These are phyloP conservation scores for Begonia peltatifolia DNA, from an alignment of 306 rosid genomes.

Conservation along the genomic window DNA sequence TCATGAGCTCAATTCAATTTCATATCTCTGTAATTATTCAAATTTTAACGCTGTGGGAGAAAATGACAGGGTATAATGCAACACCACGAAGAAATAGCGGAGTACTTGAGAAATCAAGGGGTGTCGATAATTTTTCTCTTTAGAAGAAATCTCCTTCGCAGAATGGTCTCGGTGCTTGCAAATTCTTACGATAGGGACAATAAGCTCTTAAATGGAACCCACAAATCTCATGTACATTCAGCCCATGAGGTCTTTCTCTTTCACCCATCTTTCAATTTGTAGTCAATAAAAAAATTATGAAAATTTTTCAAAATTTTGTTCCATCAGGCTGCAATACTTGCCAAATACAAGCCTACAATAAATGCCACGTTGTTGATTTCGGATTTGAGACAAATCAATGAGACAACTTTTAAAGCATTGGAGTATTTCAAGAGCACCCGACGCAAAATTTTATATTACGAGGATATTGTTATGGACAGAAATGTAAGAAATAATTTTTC, in stretches of 20 bases:
- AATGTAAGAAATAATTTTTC: constrained; percentile 36
- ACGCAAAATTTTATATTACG: constrained; percentile 69
- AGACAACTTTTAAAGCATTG: constrained; percentile 61
- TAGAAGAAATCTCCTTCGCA: constrained; percentile 87
- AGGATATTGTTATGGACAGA: constrained; percentile 68
- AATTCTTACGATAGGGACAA: constrained; percentile 64
- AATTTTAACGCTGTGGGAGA: background rate
- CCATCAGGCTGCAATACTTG: constrained; percentile 82
- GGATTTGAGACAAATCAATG: constrained; percentile 58
- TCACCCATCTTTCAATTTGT: background rate
- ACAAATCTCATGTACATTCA: constrained; percentile 96
- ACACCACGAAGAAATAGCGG: constrained; percentile 58
- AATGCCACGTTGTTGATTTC: constrained; percentile 51
- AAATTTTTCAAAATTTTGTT: background rate
- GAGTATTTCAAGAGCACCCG: constrained; percentile 79
- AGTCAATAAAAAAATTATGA: no score
- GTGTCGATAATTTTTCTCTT: constrained; percentile 81
- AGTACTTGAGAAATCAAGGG: constrained; percentile 64
- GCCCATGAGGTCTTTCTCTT: constrained; percentile 47
- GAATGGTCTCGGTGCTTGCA: constrained; percentile 84
- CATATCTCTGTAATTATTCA: no score
- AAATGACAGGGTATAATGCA: constrained; percentile 76
- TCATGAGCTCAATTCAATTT: no score
- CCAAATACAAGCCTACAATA: constrained; percentile 78
- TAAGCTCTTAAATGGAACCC: constrained; percentile 78